Evolutionary conservation across 805 yeast genomes (phyloP).

Genomic region (Ogataea trehaloabstinens): DNA sequence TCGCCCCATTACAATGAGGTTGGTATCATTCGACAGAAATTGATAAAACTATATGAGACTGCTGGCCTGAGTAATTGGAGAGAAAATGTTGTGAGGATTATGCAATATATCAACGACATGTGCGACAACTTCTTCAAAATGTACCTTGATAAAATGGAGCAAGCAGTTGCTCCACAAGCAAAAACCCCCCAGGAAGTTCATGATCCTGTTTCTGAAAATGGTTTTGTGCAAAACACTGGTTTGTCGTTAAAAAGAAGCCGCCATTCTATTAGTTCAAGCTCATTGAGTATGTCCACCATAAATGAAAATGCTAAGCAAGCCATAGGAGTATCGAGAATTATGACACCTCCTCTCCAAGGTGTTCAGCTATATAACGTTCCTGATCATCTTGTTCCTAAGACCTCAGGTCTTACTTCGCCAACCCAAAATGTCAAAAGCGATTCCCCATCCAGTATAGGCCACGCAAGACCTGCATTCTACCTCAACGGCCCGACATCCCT

Average conservation of each 20-base stretch:
- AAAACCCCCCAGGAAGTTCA: background rate
- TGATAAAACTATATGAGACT: slow-evolving; percentile 30
- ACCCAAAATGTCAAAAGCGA: slow-evolving; percentile 1
- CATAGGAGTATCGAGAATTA: slow-evolving; percentile 4
- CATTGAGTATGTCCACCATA: slow-evolving; percentile 12
- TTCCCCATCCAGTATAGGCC: background rate
- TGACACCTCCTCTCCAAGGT: slow-evolving; percentile 9
- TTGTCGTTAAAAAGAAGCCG: background rate
- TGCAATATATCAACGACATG: slow-evolving; percentile 32
- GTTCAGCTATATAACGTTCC: slow-evolving; percentile 22
- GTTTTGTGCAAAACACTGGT: background rate
- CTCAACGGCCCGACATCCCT: slow-evolving; percentile 14
- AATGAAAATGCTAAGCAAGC: slow-evolving; percentile 8
- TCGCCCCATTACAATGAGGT: slow-evolving; percentile 26
- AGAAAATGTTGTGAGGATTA: slow-evolving; percentile 29
- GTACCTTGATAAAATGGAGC: slow-evolving; percentile 11
- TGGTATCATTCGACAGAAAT: slow-evolving; percentile 22
- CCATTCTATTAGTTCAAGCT: background rate
- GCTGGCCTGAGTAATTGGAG: slow-evolving; percentile 28
- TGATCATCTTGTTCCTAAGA: slow-evolving; percentile 12
- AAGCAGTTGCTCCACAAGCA: background rate
- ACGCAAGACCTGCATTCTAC: slow-evolving; percentile 7
- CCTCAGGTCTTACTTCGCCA: background rate
- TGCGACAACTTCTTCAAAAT: slow-evolving; percentile 29
- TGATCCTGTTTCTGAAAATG: background rate